A percentile compares a stretch with the other conserved stretches of the same genome.
phyloP scores from a whole-genome alignment of 129 eudicot genomes.

The Kitagawia praeruptora region DNA sequence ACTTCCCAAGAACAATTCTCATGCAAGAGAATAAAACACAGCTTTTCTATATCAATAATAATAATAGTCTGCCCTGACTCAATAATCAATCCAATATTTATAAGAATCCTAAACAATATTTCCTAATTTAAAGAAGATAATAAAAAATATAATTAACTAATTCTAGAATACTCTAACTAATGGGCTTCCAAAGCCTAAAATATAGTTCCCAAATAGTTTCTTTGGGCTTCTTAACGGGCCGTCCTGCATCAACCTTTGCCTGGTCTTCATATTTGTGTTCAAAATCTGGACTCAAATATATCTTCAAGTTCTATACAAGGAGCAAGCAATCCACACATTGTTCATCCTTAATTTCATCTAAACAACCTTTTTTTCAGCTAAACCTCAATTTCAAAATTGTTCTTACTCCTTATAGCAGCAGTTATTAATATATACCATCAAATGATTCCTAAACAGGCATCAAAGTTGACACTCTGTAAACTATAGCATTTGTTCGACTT shows the following conservation, averaged over 20 bases:
- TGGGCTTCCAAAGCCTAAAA: too few species aligned
- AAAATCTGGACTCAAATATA: background rate
- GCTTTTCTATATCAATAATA: too few species aligned
- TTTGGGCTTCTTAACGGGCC: too few species aligned
- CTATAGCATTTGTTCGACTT: background rate
- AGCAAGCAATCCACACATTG: background rate
- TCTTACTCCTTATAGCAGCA: background rate
- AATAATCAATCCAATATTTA: too few species aligned
- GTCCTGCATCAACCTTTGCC: background rate
- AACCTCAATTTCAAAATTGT: background rate
- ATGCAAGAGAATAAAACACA: too few species aligned
- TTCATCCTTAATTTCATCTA: background rate
- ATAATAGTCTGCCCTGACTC: too few species aligned
- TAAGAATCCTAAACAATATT: too few species aligned
- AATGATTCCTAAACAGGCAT: background rate
- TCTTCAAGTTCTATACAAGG: background rate
- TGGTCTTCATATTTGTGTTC: background rate
- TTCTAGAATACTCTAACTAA: too few species aligned
- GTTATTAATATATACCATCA: background rate
- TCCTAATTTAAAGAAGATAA: too few species aligned
- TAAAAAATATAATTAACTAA: too few species aligned
- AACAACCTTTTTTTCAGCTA: background rate
- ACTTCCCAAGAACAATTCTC: too few species aligned
- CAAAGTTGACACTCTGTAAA: background rate
- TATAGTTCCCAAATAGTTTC: too few species aligned